Base-by-base conservation (phyloP, 108 stramenopile genomes). In the Cylindrotheca fusiformis region DNA sequence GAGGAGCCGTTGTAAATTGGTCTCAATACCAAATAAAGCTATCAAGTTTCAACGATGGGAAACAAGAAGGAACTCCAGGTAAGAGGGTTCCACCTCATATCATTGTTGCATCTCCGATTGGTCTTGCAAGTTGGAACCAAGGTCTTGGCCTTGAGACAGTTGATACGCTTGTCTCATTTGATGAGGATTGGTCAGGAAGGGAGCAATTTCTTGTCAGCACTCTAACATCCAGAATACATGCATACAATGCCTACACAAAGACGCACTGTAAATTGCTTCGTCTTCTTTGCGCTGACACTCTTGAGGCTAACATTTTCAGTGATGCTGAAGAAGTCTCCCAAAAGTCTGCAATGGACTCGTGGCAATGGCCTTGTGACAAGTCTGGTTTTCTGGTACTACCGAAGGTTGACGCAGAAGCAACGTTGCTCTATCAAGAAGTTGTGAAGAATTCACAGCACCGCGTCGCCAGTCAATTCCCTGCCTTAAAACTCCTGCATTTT, bases 181-280 rank as follows among this genome's bases (percentile, higher is more conserved):
- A 95, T 50, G 85, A 87, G 33, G 94, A 95, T 71, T 92, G 91
- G 94, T 86, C 85, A 55, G 87, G 94, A 26, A 58, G 87, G 28
- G 78, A 70, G 24, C 74, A 69, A 28, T 30, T 69, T 4, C 60
- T 77, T 29, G 47, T 85, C 27, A 47, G 63, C 2, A 65, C 77
- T 3, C 55, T 88, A 18, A 19, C 82, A 24, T 31, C 45, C 23
- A 59, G 76, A 18, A 66, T 57, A 36, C 45, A 49, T 17, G 41
- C 58, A 45, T 55, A 66, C 63, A 66, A 68, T 68, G 54, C 48
- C 28, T 23, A 52, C 50, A 21, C 27, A 36, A 71, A 56, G 32
- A 59, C 46, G 48, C 51, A 44, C 26, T 44, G 22, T 36, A 25
- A 76, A 31, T 75, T 85, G 55, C 41, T 92, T 28, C 72, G 84